Percentiles rank a stretch among this genome's conserved stretches.
phyloP scores from a whole-genome alignment of 805 yeast species.

The Yarrowia sp. region DNA sequence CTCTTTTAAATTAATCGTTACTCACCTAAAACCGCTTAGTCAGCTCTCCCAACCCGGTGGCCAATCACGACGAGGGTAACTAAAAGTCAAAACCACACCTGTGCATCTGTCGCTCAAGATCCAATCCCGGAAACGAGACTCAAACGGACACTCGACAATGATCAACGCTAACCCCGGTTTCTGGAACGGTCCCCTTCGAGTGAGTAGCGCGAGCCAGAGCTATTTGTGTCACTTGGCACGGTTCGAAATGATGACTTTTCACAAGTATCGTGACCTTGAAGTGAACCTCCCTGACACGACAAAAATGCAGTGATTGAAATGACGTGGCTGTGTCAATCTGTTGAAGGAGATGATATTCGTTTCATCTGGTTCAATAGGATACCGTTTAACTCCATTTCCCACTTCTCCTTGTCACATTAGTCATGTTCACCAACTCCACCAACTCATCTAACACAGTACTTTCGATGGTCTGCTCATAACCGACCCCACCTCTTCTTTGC shows the following conservation, averaged over 20 bases:
- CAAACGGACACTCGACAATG: constrained; percentile 31
- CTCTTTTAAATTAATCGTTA: not conserved
- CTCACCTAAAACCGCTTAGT: not conserved
- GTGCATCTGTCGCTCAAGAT: constrained; percentile 23
- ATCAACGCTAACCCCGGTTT: constrained; percentile 45
- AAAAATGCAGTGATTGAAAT: no score
- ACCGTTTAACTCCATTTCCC: not conserved
- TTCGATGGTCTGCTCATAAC: constrained; percentile 74
- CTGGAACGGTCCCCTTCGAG: constrained; percentile 49
- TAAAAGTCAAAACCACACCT: constrained; percentile 22
- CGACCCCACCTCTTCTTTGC: constrained; percentile 78
- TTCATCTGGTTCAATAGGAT: no score
- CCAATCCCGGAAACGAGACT: constrained; percentile 23
- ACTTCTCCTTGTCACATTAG: no score
- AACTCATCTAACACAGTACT: constrained; percentile 46
- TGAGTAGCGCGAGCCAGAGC: constrained; percentile 22
- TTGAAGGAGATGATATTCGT: no score
- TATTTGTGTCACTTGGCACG: not conserved
- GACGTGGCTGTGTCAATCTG: no score
- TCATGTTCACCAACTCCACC: not conserved
- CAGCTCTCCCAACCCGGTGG: not conserved
- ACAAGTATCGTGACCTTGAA: no score
- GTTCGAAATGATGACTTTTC: no score
- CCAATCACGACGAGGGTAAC: constrained; percentile 35
- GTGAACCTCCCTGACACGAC: no score